These are phyloP conservation scores for Glycine latifolia DNA, from an alignment of 306 rosid species.

Conservation along the genomic window DNA sequence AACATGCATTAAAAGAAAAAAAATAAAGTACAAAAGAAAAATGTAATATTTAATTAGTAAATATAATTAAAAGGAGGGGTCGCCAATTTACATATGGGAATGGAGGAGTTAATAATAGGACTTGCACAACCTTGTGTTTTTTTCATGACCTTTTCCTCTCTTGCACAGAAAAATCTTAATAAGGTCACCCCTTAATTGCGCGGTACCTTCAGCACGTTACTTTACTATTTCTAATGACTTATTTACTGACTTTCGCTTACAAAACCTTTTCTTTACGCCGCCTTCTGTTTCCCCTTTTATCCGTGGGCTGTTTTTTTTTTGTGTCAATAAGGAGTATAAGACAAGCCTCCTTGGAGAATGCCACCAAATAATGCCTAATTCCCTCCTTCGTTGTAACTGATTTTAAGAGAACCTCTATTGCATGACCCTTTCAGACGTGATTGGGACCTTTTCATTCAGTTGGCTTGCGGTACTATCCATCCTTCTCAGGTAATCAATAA, in stretches of 20 bases:
- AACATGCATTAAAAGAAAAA: constrained; percentile 11
- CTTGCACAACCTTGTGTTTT: constrained; percentile 18
- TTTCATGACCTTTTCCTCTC: constrained; percentile 40
- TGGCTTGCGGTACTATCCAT: constrained; percentile 57
- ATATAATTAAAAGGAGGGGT: background rate
- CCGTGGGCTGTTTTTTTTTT: background rate
- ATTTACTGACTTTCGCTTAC: constrained; percentile 30
- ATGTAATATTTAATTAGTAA: background rate
- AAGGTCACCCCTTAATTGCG: constrained; percentile 42
- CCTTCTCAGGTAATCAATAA: constrained; percentile 49
- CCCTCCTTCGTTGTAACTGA: constrained; percentile 57
- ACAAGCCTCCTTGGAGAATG: constrained; percentile 36
- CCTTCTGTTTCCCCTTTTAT: constrained; percentile 1
- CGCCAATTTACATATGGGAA: background rate
- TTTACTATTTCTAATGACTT: constrained; percentile 49
- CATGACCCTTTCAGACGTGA: constrained; percentile 74
- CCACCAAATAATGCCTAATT: constrained; percentile 57
- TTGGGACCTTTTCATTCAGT: constrained; percentile 59
- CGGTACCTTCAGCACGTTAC: constrained; percentile 40
- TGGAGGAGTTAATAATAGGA: constrained; percentile 6
- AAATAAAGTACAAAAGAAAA: constrained; percentile 1
- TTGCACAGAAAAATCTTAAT: constrained; percentile 10
- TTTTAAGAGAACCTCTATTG: constrained; percentile 58
- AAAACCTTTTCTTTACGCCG: constrained; percentile 37
- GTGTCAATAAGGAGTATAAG: constrained; percentile 41